phyloP scores from a whole-genome alignment of 257 asterid genomes.

The Haberlea rhodopensis region DNA sequence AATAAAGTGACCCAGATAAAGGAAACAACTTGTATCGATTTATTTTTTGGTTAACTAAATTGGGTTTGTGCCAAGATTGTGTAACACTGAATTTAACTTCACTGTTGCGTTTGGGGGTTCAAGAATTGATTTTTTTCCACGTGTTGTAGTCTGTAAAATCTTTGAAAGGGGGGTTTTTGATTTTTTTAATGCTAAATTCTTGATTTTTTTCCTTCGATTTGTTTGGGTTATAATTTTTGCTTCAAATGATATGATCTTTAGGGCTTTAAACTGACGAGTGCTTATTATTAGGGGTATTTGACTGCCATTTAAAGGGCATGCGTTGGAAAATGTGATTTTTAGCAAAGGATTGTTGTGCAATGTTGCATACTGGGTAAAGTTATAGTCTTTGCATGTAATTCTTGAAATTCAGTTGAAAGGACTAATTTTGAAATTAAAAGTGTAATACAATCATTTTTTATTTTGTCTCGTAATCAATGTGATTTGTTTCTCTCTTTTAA shows the following conservation, averaged over 20 bases:
- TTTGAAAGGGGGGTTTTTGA: neutral
- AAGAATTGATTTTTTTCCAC: neutral
- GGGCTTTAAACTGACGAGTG: constrained; percentile 33
- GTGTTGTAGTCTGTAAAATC: neutral
- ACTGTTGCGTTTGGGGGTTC: constrained; percentile 24
- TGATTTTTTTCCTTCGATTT: constrained; percentile 9
- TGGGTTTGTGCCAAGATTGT: constrained; percentile 25
- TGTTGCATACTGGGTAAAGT: constrained; percentile 24
- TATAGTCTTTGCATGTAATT: constrained; percentile 35
- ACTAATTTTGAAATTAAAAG: constrained; percentile 9
- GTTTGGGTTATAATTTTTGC: constrained; percentile 19
- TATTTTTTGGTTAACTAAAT: constrained; percentile 18
- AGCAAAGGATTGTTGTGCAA: neutral
- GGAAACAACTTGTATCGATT: constrained; percentile 23
- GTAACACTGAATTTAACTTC: constrained; percentile 42
- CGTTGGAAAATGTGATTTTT: constrained; percentile 21
- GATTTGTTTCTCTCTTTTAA: neutral
- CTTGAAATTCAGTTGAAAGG: constrained; percentile 18
- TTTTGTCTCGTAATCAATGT: constrained; percentile 20
- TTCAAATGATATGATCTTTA: constrained; percentile 22
- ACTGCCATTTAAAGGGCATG: constrained; percentile 20
- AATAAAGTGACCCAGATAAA: constrained; percentile 6
- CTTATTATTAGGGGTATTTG: constrained; percentile 28
- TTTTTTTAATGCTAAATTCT: constrained; percentile 14
- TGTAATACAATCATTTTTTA: constrained; percentile 12